Evolutionary conservation across 176 grass and related monocot genomes (phyloP), one percentile per base, ranked within the genome.

Genomic region (Leersia perrieri): DNA sequence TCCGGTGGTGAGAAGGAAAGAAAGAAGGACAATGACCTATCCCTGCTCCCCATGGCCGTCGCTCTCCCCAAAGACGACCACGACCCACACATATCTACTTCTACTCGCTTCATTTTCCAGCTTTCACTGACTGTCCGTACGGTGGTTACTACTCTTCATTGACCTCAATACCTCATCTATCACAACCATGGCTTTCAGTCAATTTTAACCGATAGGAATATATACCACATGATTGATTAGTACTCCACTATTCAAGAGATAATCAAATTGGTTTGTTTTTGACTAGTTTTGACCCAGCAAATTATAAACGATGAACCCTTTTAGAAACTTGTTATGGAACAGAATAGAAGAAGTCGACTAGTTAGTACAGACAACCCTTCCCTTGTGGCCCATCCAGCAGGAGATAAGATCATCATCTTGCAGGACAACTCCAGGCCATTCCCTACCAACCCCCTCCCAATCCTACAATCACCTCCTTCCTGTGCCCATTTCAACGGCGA

Each of bases 321-420:
- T 53, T 20, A n/a, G 49, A 53, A n/a, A 22, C n/a, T n/a, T n/a
- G n/a, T n/a, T n/a, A n/a, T n/a, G n/a, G n/a, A n/a, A n/a, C n/a
- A n/a, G n/a, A n/a, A n/a, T n/a, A n/a, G n/a, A n/a, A n/a, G n/a
- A n/a, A n/a, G n/a, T n/a, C n/a, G n/a, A n/a, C n/a, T n/a, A n/a
- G n/a, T n/a, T 9, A 18, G 11, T 42, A 5, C 0, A 31, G 45
- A 47, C 40, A 49, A 12, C 51, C 5, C 30, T 23, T 23, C 4
- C 32, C 41, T 38, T 66, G 20, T 23, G 42, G 81, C 25, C 64
- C 73, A 70, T 70, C 18, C 15, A 28, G 38, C n/a, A n/a, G 29
- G 60, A 22, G 83, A 85, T 85, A 79, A 86, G 76, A 74, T 74
- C 33, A 85, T 78, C 74, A 58, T 31, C 22, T 22, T 22, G 30